phyloP scores from a whole-genome alignment of 352 stramenopile species.

The Phytophthora cryptogea region DNA sequence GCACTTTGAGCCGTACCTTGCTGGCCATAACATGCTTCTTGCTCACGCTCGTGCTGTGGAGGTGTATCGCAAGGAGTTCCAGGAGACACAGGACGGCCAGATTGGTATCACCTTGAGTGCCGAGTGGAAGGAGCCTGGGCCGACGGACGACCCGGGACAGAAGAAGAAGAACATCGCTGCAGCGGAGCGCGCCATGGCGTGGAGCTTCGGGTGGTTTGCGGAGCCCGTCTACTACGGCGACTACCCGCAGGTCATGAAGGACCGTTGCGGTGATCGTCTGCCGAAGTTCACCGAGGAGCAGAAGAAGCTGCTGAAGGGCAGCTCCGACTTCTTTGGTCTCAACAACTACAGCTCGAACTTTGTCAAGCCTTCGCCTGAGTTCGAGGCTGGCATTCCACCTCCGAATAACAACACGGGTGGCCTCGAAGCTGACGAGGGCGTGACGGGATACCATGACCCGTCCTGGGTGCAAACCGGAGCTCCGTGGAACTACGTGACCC shows the following conservation, averaged over 20 bases:
- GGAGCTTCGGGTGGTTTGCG: constrained; percentile 89
- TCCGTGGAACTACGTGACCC: constrained; percentile 72
- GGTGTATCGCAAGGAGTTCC: constrained; percentile 87
- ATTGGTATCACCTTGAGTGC: constrained; percentile 92
- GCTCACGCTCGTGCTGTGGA: constrained; percentile 82
- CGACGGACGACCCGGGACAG: constrained; percentile 42
- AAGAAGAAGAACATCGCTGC: constrained; percentile 65
- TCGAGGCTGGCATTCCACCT: constrained; percentile 23
- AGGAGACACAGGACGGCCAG: constrained; percentile 53
- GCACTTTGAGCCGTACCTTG: constrained; percentile 81
- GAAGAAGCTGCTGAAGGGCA: constrained; percentile 76
- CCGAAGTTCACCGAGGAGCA: constrained; percentile 89
- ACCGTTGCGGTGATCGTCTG: constrained; percentile 77
- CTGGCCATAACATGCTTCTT: constrained; percentile 86
- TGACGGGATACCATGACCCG: constrained; percentile 36
- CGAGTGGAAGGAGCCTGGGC: constrained; percentile 86
- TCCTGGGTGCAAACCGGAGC: constrained; percentile 74
- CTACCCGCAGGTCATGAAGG: constrained; percentile 91
- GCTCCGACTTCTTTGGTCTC: constrained; percentile 92
- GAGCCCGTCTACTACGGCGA: constrained; percentile 92
- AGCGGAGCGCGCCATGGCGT: constrained; percentile 78
- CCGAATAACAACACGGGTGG: constrained; percentile 36
- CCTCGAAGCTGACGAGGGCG: constrained; percentile 42
- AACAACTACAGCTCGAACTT: constrained; percentile 92
- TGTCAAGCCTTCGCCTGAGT: constrained; percentile 40